Conservation (phyloP, 805 yeast genomes). For the Cyberlindnera bimundalis region DNA sequence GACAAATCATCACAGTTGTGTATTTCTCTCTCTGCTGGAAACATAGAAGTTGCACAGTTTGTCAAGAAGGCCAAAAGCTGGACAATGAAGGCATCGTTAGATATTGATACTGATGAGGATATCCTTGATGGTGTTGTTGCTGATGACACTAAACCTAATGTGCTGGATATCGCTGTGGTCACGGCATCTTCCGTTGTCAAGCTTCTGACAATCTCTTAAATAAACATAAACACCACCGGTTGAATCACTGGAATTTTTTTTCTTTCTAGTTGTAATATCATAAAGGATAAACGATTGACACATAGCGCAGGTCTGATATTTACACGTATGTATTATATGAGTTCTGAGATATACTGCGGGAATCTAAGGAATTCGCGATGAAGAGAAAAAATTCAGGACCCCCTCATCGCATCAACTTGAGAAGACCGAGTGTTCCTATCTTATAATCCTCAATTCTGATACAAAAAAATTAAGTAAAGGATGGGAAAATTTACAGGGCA, state of each 20-base stretch:
- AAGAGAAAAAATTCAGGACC: conserved; percentile 1
- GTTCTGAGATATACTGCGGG: background rate
- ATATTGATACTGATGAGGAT: conserved; percentile 14
- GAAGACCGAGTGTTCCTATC: too few relatives aligned
- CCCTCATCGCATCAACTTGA: conserved; percentile 5
- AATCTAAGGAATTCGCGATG: background rate
- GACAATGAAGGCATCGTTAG: conserved; percentile 11
- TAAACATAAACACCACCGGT: too few relatives aligned
- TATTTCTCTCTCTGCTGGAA: conserved; percentile 6
- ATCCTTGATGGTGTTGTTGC: conserved; percentile 16
- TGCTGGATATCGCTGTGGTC: conserved; percentile 9
- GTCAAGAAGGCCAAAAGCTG: conserved; percentile 21
- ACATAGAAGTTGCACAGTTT: conserved; percentile 22
- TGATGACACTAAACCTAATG: conserved; percentile 12
- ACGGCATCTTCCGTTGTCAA: conserved; percentile 8
- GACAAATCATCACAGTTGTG: conserved; percentile 27
- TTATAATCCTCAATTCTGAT: too few relatives aligned
- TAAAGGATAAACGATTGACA: too few relatives aligned
- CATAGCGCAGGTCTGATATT: conserved; percentile 3
- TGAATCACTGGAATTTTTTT: too few relatives aligned
- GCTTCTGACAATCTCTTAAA: conserved; percentile 5
- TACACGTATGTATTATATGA: conserved; percentile 4
- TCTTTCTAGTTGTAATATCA: too few relatives aligned
- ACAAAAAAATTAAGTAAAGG: background rate
- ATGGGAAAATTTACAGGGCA: conserved; percentile 28